A percentile compares a stretch with the other conserved stretches of the same genome.
Evolutionary conservation across 1,284 basidiomycete genomes (phyloP).

Genomic region (Austroboletus niveus): DNA sequence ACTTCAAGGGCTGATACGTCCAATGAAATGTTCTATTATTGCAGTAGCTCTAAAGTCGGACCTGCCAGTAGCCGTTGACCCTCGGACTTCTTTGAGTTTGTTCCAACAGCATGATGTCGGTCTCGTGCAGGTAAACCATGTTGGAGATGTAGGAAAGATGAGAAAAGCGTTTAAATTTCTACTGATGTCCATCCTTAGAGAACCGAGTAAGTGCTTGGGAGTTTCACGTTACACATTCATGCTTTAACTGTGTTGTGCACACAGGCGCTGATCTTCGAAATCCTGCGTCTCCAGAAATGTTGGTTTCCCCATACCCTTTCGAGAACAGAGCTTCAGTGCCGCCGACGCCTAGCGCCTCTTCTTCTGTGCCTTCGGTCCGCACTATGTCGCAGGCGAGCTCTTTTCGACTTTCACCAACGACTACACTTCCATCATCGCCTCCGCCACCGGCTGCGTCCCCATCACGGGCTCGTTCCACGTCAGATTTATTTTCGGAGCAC

Average conservation of each 20-base stretch:
- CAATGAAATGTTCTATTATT: slow-evolving; percentile 56
- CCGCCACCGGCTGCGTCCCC: slow-evolving; percentile 42
- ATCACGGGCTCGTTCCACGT: slow-evolving; percentile 52
- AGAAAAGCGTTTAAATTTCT: slow-evolving; percentile 66
- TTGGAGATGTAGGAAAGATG: slow-evolving; percentile 56
- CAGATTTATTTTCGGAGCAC: slow-evolving; percentile 51
- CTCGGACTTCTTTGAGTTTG: slow-evolving; percentile 47
- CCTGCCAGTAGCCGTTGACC: slow-evolving; percentile 53
- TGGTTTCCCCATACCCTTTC: slow-evolving; percentile 52
- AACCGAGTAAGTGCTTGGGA: slow-evolving; percentile 44
- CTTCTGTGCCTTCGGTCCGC: slow-evolving; percentile 34
- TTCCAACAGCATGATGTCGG: slow-evolving; percentile 60
- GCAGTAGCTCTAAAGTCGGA: slow-evolving; percentile 79
- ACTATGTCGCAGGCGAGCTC: slow-evolving; percentile 31
- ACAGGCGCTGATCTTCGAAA: slow-evolving; percentile 52
- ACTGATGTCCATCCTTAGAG: slow-evolving; percentile 54
- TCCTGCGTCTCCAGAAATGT: slow-evolving; percentile 65
- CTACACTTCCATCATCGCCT: slow-evolving; percentile 34
- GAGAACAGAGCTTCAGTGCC: slow-evolving; percentile 40
- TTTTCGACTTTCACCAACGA: slow-evolving; percentile 31
- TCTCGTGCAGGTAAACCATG: slow-evolving; percentile 61
- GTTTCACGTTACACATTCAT: slow-evolving; percentile 2
- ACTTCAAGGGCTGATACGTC: slow-evolving; percentile 51
- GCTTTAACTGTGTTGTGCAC: slow-evolving; percentile 5
- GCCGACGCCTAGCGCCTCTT: slow-evolving; percentile 50